Evolutionary conservation across 495 filamentous ascomycete species (phyloP).

Genomic region (Parmelia sp.): DNA sequence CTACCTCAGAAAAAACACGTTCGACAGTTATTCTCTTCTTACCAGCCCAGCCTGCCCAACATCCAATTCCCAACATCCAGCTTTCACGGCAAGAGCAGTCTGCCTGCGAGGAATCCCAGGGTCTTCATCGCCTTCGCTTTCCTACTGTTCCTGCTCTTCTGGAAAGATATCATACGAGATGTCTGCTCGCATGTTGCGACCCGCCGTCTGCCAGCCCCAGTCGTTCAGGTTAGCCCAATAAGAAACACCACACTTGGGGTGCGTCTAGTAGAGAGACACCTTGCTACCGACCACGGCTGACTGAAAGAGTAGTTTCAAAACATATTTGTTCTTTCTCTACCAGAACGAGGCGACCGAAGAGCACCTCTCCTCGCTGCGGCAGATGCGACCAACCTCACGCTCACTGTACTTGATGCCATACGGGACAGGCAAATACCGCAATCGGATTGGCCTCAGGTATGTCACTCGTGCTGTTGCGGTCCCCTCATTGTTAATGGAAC

Average conservation of each 20-base stretch:
- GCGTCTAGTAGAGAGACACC: neutral
- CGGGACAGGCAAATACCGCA: constrained; percentile 23
- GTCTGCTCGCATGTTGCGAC: constrained; percentile 10
- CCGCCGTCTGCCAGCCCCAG: neutral
- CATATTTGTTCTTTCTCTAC: constrained; percentile 22
- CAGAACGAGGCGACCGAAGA: constrained; percentile 22
- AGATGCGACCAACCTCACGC: constrained; percentile 21
- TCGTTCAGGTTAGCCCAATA: constrained; percentile 18
- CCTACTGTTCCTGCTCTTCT: constrained; percentile 19
- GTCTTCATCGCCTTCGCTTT: constrained; percentile 8
- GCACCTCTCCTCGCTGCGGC: constrained; percentile 19
- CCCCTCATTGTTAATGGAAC: neutral
- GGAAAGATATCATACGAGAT: constrained; percentile 19
- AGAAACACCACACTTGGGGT: constrained; percentile 22
- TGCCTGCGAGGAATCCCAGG: constrained; percentile 11
- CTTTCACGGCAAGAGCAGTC: constrained; percentile 12
- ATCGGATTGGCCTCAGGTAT: constrained; percentile 19
- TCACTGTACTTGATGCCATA: constrained; percentile 23
- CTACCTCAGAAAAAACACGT: constrained; percentile 12
- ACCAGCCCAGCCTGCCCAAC: constrained; percentile 8
- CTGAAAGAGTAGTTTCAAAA: constrained; percentile 17
- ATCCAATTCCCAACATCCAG: constrained; percentile 12
- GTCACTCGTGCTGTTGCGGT: neutral
- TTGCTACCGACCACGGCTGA: neutral
- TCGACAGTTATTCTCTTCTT: constrained; percentile 1